Evolutionary conservation across 257 asterid genomes (phyloP), one percentile per base, ranked within the genome.

Genomic region (Nemophila menziesii): DNA sequence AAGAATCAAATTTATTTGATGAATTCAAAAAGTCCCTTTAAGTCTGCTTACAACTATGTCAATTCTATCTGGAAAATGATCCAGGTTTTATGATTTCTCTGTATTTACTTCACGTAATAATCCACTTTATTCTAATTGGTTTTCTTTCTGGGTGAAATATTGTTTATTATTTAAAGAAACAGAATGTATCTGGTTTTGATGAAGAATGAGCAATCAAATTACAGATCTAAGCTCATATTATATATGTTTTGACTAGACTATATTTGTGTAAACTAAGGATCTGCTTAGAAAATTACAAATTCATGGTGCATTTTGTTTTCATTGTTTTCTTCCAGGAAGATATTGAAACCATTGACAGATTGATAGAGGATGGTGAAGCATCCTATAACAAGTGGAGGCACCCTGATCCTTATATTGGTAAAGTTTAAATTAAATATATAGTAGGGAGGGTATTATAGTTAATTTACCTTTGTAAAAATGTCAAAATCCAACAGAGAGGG

Each of bases 351-450:
- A 78, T 83, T 54, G 97, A 87, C 56, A 73, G 86, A 63, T 60
- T 87, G 80, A 75, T 87, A 45, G 65, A 57, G 44, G 70, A 62
- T 68, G 95, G 82, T 26, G 95, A 87, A 66, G 78, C 84, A 36
- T 39, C 54, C 39, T 64, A 80, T 60, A 62, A 83, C 46, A 80
- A 80, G 68, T 87, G 82, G 82, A 60, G 90, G 69, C 97, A 87
- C 48, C 97, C 97, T 27, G 97, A 87, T 64, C 97, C 97, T 48
- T 87, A 87, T 63, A 54, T 80, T 41, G 97, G 97, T 87, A 64
- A 56, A n/a, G n/a, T n/a, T n/a, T n/a, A n/a, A n/a, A n/a, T n/a
- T n/a, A n/a, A n/a, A n/a, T n/a, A n/a, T n/a, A n/a, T n/a, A n/a
- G n/a, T n/a, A n/a, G n/a, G n/a, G n/a, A n/a, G n/a, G n/a, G n/a